Base-by-base conservation (phyloP, 768 basidiomycete genomes). In the Daedaleopsis sinensis region DNA sequence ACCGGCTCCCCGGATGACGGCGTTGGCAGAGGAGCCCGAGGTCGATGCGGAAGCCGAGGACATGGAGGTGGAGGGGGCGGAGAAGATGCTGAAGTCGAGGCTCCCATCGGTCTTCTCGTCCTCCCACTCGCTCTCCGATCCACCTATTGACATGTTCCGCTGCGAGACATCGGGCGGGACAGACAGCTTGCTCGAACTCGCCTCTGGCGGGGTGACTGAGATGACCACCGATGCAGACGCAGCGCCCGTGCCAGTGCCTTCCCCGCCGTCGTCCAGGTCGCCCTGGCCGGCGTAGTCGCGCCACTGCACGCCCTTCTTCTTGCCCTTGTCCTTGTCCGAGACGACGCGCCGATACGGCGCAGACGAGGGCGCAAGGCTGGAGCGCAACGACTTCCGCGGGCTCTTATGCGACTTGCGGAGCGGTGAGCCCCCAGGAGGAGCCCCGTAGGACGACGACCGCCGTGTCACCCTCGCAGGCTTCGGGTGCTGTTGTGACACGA, bases 41-140 rank as follows among this genome's bases (percentile, higher is more conserved):
- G 69, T 55, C 21, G 65, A 55, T 0, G 63, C 44, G 1, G 55
- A 54, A 11, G 58, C 54, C 10, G 52, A 61, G 11, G 63, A 62
- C 18, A 63, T 62, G 18, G 64, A 61, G 43, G 64, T 62, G 18
- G 64, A 61, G 46, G 62, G 35, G 19, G 67, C 54, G 7, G 82
- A 76, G 57, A 77, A 62, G 69, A 85, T 80, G 70, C 80, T 86
- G 61, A 87, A 59, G 65, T 79, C 84, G 67, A 90, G 69, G 70
- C 88, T 91, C 52, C 91, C 91, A 9, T 94, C 91, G 1, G 89
- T 91, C 76, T 84, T 90, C 70, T 93, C 91, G 69, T 94, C 91
- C 74, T 94, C 92, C 92, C 93, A 94, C 58, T 94, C 92, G 71
- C 89, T 92, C 67, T 93, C 91, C 6, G 90, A 91, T 7, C 85